Evolutionary conservation across 2,329 filamentous ascomycete genomes (phyloP), one percentile per base, ranked within the genome.

Genomic region (Diplodia intermedia): DNA sequence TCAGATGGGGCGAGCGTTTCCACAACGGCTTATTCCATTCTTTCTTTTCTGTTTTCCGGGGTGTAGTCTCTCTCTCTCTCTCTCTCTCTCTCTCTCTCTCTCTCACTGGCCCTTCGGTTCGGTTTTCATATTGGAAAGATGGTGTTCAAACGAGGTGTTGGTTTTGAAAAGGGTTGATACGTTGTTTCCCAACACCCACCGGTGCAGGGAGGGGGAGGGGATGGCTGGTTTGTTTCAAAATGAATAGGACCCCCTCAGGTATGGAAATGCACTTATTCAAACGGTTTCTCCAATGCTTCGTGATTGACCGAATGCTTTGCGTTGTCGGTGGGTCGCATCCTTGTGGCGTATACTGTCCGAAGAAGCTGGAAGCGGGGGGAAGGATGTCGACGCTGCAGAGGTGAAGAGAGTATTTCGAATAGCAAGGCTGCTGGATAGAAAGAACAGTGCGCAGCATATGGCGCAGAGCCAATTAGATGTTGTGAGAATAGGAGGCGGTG

Each of bases 111-210:
- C 33, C 43, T 47, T 47, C 43, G 43, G 43, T 20, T 47, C 43
- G 43, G 43, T 47, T 47, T 47, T 47, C 43, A 20, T 47, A 47
- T n/a, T 47, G 43, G 43, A 47, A 47, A 47, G n/a, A n/a, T 47
- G 11, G 43, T 47, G 43, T 47, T 18, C 20, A 47, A 47, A 47
- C 7, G n/a, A n/a, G n/a, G 18, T n/a, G 8, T 47, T 47, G 43
- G 11, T 47, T n/a, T 47, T 20, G 43, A 47, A 47, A 47, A 47
- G n/a, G 43, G 18, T 47, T 47, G n/a, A n/a, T 47, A 47, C 43
- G 43, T n/a, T 5, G 15, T 3, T 43, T 43, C 18, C 18, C 11
- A n/a, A n/a, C 33, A 14, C 33, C 31, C 2, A 33, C 31, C 8
- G 3, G 33, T 36, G 33, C 33, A 12, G 12, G 33, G 33, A 36